These are phyloP conservation scores for Populus euphratica DNA, from an alignment of 345 rosid genomes.

Conservation along the genomic window DNA sequence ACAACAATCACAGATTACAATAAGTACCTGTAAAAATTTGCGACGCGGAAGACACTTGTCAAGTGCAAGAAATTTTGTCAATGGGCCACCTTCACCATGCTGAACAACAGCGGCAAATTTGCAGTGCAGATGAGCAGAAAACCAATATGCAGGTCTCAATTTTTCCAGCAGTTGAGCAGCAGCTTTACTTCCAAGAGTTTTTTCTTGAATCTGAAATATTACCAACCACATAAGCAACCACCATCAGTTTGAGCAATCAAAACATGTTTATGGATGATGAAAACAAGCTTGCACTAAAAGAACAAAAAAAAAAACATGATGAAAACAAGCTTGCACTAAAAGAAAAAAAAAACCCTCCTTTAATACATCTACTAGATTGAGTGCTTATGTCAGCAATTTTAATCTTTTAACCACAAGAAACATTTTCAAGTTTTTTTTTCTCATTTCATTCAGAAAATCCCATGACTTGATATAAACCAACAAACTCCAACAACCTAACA, in stretches of 20 bases:
- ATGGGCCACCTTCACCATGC: constrained; percentile 64
- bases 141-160: constrained; percentile 79
- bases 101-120: constrained; percentile 83
- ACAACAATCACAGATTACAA: constrained; percentile 9
- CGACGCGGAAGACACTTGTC: constrained; percentile 78
- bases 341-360: not conserved
- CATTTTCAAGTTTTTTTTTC: not conserved
- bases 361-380: not conserved
- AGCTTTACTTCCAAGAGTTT: constrained; percentile 83
- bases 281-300: not conserved
- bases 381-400: not conserved
- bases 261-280: not conserved
- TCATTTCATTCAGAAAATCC: not conserved
- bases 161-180: constrained; percentile 78
- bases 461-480: no score
- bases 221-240: constrained; percentile 4
- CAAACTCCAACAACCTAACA: no score
- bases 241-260: not conserved
- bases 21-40: constrained; percentile 66
- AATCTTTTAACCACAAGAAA: not conserved
- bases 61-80: constrained; percentile 86
- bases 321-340: not conserved
- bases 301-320: not conserved
- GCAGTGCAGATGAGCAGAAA: constrained; percentile 93
- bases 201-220: constrained; percentile 46